Conservation (phyloP, 495 filamentous ascomycete genomes). For the Hypoxylon lenormandii region DNA sequence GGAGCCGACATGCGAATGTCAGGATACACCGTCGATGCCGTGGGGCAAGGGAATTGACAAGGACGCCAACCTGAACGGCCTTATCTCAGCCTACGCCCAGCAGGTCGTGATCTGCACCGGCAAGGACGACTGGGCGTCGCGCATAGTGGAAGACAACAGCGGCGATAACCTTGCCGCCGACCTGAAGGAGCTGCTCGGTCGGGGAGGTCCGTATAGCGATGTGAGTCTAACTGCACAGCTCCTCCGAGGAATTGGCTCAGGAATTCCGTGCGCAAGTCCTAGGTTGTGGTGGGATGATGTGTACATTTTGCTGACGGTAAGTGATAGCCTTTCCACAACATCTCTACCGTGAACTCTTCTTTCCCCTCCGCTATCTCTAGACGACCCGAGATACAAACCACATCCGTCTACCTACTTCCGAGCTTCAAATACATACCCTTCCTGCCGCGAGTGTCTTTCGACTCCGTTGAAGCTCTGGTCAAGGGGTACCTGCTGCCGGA, state of each 20-base stretch:
- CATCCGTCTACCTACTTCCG: constrained; percentile 79
- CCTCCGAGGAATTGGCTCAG: constrained; percentile 14
- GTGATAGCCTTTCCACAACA: constrained; percentile 79
- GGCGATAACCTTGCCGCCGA: constrained; percentile 75
- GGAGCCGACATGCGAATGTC: constrained; percentile 76
- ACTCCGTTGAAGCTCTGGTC: constrained; percentile 65
- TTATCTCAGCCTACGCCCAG: constrained; percentile 81
- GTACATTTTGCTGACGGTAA: constrained; percentile 35
- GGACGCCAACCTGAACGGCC: constrained; percentile 73
- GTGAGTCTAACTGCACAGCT: constrained; percentile 62
- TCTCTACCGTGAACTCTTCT: constrained; percentile 78
- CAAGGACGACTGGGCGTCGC: constrained; percentile 81
- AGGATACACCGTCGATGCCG: constrained; percentile 72
- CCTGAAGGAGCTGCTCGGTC: constrained; percentile 74
- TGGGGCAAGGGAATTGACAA: constrained; percentile 80
- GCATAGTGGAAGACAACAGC: constrained; percentile 67
- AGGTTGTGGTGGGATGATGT: constrained; percentile 3
- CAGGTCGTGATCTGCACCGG: constrained; percentile 88
- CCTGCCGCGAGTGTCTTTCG: constrained; percentile 68
- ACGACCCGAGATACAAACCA: constrained; percentile 58
- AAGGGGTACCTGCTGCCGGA: constrained; percentile 70
- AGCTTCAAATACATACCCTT: constrained; percentile 80
- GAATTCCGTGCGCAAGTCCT: constrained; percentile 26
- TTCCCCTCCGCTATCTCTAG: constrained; percentile 64
- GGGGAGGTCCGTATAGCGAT: constrained; percentile 75